Evolutionary conservation across 352 stramenopile species (phyloP), one percentile per base, ranked within the genome.

Genomic region (Pythium coloratum): DNA sequence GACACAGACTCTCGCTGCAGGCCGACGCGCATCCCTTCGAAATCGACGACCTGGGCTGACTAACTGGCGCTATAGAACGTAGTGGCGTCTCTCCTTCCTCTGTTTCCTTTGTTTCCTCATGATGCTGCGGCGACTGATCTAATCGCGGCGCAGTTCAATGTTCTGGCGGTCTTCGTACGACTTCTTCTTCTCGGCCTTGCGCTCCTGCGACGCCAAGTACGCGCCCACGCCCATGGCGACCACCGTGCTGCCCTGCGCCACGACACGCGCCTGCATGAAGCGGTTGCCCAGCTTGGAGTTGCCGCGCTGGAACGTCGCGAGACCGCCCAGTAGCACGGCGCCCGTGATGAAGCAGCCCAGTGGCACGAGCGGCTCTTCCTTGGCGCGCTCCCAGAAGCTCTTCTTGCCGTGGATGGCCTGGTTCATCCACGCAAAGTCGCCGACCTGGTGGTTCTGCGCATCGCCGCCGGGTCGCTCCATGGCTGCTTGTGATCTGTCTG

Each of bases 241-340:
- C 5, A 95, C 76, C 2, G 87, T 95, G 18, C 71, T 77, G 3
- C 77, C 84, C 67, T 95, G 87, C 55, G 74, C 72, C 40, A 92
- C 65, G 36, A 95, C 82, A 20, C 87, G 84, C 49, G 84, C 85
- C 63, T 92, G 84, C 87, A 95, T 95, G 68, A 94, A 95, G 50
- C 78, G 77, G 69, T 94, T 92, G 61, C 82, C 77, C 42, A 92
- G 77, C 70, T 90, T 89, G 50, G 85, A 91, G 44, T 90, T 78
- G 38, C 84, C 85, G 32, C 62, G 76, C 53, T 90, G 74, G 55
- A 95, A 95, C 26, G 87, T 91, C 38, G 75, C 61, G 49, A 94
- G 76, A 1, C 87, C 87, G 42, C 87, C 87, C 3, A 86, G 30
- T 34, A 95, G 73, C 66, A 95, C 79, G 18, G 68, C 73, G 18